Evolutionary conservation across 495 filamentous ascomycete genomes (phyloP), one percentile per base, ranked within the genome.

Genomic region (Staphylotrichum tortipilum): DNA sequence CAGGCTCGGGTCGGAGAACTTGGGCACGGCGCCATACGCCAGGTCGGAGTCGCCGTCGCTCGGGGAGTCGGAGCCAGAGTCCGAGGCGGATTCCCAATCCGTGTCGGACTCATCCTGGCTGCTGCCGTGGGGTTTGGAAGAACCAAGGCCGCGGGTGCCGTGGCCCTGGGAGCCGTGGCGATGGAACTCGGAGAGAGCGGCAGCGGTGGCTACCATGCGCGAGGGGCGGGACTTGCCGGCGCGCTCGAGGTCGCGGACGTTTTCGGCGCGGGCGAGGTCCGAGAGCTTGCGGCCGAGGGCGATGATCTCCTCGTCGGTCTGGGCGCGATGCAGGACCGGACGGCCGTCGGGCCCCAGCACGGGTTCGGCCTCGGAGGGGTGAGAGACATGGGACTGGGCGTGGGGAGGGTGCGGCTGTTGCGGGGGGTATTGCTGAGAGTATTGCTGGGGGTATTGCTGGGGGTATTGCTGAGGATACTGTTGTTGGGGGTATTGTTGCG

Each of bases 271-370:
- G 14, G 73, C 73, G 14, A 75, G 53, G 47, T 73, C 67, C 17
- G 68, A 66, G 21, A 76, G 65, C 56, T 69, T 58, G 35, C 70
- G 65, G 39, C 73, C 73, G 42, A 76, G 55, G 36, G 65, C 68
- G 18, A 74, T 43, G 39, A 76, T 76, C 52, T 76, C 72, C 52
- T 75, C 71, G 51, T 76, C 73, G 7, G 69, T 74, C 56, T 70
- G 66, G 21, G 57, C 60, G 14, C 62, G 62, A 40, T 52, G 53
- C 26, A 65, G 46, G 8, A 44, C 37, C 10, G 61, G 61, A 3
- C 57, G 59, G 10, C 61, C 64, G 50, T 66, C 63, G 19, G 63
- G 57, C 0, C 59, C 62, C 24, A 57, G 46, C 11, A 53, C 29
- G 0, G 48, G 55, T 18, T 50, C 19, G 29, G 50, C 50, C 45